phyloP scores from a whole-genome alignment of 768 basidiomycete genomes.

The Kwoniella sp. region DNA sequence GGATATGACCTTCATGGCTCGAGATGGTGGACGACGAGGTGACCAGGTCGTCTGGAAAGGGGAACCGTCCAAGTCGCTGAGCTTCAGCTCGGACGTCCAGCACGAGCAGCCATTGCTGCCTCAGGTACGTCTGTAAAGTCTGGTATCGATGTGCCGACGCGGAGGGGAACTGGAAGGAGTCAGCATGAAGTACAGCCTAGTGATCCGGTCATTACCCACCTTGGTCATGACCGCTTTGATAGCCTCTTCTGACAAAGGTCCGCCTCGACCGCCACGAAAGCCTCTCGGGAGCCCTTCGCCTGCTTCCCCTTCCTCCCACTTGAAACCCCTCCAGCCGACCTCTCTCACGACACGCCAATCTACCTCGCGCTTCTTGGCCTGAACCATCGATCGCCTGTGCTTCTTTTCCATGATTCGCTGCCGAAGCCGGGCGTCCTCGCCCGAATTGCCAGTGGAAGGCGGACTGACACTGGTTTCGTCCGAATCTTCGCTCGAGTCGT shows the following conservation, averaged over 20 bases:
- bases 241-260: constrained; percentile 45
- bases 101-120: constrained; percentile 70
- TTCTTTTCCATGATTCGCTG: constrained; percentile 19
- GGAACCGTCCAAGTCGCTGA: constrained; percentile 35
- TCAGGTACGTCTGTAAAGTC: constrained; percentile 75
- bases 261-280: constrained; percentile 38
- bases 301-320: constrained; percentile 41
- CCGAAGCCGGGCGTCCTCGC: constrained; percentile 23
- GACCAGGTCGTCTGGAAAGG: constrained; percentile 22
- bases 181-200: neutral
- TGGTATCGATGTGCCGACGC: constrained; percentile 81
- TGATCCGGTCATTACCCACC: constrained; percentile 51
- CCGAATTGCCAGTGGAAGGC: constrained; percentile 21
- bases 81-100: constrained; percentile 34
- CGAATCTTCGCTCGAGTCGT: constrained; percentile 18
- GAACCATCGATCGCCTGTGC: constrained; percentile 8
- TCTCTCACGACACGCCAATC: constrained; percentile 24
- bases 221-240: constrained; percentile 53
- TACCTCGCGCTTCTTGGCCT: constrained; percentile 19
- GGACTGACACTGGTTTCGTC: constrained; percentile 25
- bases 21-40: constrained; percentile 14
- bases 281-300: constrained; percentile 41
- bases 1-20: constrained; percentile 9
- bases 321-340: constrained; percentile 47
- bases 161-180: constrained; percentile 69